Evolutionary conservation across 345 rosid species (phyloP).

Genomic region (Euphorbia tirucalli): DNA sequence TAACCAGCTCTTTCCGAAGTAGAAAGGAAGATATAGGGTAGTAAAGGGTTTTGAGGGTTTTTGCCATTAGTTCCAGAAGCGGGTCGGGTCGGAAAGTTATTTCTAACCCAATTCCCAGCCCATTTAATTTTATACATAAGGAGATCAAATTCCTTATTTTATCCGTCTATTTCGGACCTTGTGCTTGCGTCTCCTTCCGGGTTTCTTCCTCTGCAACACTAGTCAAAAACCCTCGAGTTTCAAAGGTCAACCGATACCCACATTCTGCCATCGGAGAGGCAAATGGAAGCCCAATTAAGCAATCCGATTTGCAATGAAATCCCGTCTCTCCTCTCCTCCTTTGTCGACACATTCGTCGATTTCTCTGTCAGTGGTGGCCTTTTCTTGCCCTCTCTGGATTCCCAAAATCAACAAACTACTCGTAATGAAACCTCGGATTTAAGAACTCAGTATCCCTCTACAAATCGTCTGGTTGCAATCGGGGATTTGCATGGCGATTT

Average conservation of each 20-base stretch:
- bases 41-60: background rate
- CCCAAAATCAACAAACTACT: slow-evolving; percentile 9
- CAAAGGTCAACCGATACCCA: background rate
- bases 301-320: slow-evolving; percentile 42
- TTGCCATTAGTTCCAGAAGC: background rate
- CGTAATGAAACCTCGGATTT: background rate
- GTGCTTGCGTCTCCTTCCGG: too few species aligned
- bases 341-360: slow-evolving; percentile 81
- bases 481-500: slow-evolving; percentile 94
- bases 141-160: too few species aligned
- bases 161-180: background rate
- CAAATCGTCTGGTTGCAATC: slow-evolving; percentile 69
- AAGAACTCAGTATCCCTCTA: slow-evolving; percentile 46
- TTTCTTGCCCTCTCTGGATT: slow-evolving; percentile 42
- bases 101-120: background rate
- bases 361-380: slow-evolving; percentile 58
- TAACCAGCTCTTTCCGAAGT: too few species aligned
- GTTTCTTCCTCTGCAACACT: too few species aligned
- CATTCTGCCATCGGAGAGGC: background rate
- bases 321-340: slow-evolving; percentile 59
- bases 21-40: background rate
- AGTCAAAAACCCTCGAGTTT: background rate
- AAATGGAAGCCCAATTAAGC: slow-evolving; percentile 31
- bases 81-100: background rate
- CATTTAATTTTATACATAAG: background rate